A percentile compares a stretch with the other conserved stretches of the same genome.
Conservation (phyloP, 2,329 filamentous ascomycete genomes). For the Fusarium musae region DNA sequence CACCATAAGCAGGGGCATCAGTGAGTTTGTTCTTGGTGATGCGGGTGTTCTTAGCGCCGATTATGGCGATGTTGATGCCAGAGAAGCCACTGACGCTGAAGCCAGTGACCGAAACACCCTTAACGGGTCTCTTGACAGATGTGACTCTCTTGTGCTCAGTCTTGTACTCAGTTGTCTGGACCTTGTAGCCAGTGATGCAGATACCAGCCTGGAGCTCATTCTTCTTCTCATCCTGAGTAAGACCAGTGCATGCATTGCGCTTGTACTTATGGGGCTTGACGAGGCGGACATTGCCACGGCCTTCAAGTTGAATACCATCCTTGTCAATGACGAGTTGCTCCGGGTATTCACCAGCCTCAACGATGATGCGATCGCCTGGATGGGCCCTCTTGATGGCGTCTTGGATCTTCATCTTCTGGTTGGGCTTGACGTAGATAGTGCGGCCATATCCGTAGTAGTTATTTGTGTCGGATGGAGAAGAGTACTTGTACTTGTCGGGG, state of each 20-base stretch:
- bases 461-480: background rate
- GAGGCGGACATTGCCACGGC: constrained; percentile 40
- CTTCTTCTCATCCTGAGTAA: constrained; percentile 37
- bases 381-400: constrained; percentile 44
- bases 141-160: constrained; percentile 47
- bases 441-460: constrained; percentile 4
- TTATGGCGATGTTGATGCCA: constrained; percentile 51
- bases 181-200: constrained; percentile 47
- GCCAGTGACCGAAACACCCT: constrained; percentile 48
- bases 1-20: constrained; percentile 45
- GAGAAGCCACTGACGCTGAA: constrained; percentile 48
- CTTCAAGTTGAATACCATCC: constrained; percentile 49
- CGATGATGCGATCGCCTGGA: constrained; percentile 47
- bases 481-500: background rate
- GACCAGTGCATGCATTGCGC: constrained; percentile 47
- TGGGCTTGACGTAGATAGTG: constrained; percentile 29
- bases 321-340: constrained; percentile 52
- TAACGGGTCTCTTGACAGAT: constrained; percentile 42
- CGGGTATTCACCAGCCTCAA: constrained; percentile 47
- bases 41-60: constrained; percentile 46
- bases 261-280: constrained; percentile 35
- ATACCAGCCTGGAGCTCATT: constrained; percentile 45
- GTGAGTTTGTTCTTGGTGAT: constrained; percentile 32
- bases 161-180: constrained; percentile 41
- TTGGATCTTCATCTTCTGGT: constrained; percentile 50